phyloP scores from a whole-genome alignment of 2,329 filamentous ascomycete genomes.

The Zalaria obscura region DNA sequence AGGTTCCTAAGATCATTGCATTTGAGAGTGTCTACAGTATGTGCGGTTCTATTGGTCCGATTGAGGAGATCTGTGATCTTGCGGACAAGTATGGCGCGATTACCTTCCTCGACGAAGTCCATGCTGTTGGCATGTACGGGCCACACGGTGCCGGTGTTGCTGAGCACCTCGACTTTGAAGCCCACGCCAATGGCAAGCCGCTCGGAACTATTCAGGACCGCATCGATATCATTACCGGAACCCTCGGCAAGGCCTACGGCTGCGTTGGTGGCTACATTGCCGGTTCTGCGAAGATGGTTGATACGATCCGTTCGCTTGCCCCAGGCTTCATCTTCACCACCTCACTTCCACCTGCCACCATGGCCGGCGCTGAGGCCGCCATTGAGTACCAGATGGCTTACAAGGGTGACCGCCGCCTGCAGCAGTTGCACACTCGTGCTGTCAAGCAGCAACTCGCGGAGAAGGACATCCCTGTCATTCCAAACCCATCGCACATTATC shows the following conservation, averaged over 20 bases:
- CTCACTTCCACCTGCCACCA: conserved; percentile 85
- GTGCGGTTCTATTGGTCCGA: conserved; percentile 94
- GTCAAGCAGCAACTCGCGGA: conserved; percentile 73
- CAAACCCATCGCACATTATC: conserved; percentile 93
- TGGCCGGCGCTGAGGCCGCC: conserved; percentile 82
- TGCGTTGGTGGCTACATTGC: conserved; percentile 98
- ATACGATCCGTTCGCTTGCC: conserved; percentile 84
- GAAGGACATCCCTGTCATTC: conserved; percentile 87
- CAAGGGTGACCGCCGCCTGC: conserved; percentile 73
- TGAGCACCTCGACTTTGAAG: conserved; percentile 90
- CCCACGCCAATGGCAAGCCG: conserved; percentile 60
- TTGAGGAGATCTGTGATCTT: conserved; percentile 88
- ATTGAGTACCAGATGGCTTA: conserved; percentile 89
- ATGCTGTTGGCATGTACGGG: conserved; percentile 98
- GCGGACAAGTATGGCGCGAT: conserved; percentile 96
- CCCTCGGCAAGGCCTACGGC: conserved; percentile 92
- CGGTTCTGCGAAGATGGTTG: conserved; percentile 71
- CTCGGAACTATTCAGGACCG: conserved; percentile 85
- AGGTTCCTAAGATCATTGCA: conserved; percentile 92
- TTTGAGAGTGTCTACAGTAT: conserved; percentile 99
- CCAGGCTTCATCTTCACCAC: conserved; percentile 99
- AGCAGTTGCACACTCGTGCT: conserved; percentile 90
- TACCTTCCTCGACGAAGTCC: conserved; percentile 96
- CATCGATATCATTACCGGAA: conserved; percentile 94
- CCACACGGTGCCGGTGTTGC: conserved; percentile 90